Evolutionary conservation across 192 early-diverging fungal species (phyloP).

Genomic region (Coemansia biformis): DNA sequence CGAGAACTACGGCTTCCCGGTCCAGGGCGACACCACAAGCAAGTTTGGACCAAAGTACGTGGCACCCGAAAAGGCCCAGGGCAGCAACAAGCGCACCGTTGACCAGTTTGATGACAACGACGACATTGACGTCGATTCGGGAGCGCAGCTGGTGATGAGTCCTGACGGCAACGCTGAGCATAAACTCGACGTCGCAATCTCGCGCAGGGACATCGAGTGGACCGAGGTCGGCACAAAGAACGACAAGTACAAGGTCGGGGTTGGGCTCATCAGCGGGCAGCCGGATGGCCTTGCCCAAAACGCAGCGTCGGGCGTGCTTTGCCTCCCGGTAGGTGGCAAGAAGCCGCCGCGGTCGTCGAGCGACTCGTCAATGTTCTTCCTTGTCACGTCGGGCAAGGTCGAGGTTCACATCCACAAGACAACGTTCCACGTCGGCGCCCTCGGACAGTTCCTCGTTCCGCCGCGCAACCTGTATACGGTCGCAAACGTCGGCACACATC

Average conservation of each 20-base stretch:
- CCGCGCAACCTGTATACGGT: slow-evolving; percentile 31
- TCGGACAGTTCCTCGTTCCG: slow-evolving; percentile 42
- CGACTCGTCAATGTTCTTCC: slow-evolving; percentile 18
- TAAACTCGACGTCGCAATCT: slow-evolving; percentile 17
- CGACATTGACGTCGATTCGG: slow-evolving; percentile 23
- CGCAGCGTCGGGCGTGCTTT: slow-evolving; percentile 18
- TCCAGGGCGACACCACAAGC: slow-evolving; percentile 7
- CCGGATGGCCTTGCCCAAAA: slow-evolving; percentile 9
- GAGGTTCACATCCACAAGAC: slow-evolving; percentile 29
- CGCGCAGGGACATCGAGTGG: slow-evolving; percentile 37
- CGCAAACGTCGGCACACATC: slow-evolving; percentile 41
- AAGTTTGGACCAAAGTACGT: slow-evolving; percentile 21
- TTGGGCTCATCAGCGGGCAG: slow-evolving; percentile 16
- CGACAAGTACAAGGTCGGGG: slow-evolving; percentile 24
- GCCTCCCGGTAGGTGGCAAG: slow-evolving; percentile 24
- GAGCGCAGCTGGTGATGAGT: slow-evolving; percentile 5
- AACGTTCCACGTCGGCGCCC: slow-evolving; percentile 23
- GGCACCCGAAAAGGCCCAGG: neutral
- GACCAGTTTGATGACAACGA: slow-evolving; percentile 32
- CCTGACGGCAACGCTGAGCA: slow-evolving; percentile 13
- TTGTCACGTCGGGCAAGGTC: slow-evolving; percentile 37
- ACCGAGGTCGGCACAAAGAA: slow-evolving; percentile 4
- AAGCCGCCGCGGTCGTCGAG: slow-evolving; percentile 26
- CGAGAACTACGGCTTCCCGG: slow-evolving; percentile 37
- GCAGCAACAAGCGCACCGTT: slow-evolving; percentile 7